phyloP scores from a whole-genome alignment of 164 flowering plant species.

The Aristolochia contorta region DNA sequence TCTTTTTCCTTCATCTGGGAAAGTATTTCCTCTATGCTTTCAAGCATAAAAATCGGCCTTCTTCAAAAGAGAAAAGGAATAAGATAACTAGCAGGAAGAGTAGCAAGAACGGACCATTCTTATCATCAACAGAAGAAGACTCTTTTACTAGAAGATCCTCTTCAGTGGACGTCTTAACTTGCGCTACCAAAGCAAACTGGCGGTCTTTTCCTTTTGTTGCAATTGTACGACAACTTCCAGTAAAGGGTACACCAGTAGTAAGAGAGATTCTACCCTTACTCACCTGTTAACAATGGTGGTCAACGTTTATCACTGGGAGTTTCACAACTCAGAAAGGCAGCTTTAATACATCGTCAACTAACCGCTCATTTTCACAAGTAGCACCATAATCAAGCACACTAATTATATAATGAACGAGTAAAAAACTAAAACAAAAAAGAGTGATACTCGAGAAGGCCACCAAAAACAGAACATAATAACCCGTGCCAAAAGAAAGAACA shows the following conservation, averaged over 20 bases:
- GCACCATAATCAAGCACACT: too few species aligned
- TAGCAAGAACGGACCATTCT: slow-evolving; percentile 19
- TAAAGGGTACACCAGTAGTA: slow-evolving; percentile 6
- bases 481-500: too few species aligned
- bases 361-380: too few species aligned
- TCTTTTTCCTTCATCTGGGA: not conserved
- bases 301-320: too few species aligned
- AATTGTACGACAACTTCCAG: slow-evolving; percentile 4
- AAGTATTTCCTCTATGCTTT: not conserved
- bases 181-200: slow-evolving; percentile 12
- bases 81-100: not conserved
- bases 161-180: slow-evolving; percentile 34
- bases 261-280: slow-evolving; percentile 5
- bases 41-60: not conserved
- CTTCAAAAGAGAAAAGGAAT: not conserved
- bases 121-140: slow-evolving; percentile 18
- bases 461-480: too few species aligned
- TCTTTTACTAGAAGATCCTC: slow-evolving; percentile 38
- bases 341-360: too few species aligned
- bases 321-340: too few species aligned
- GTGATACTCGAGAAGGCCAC: too few species aligned
- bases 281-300: slow-evolving; percentile 3
- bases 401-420: too few species aligned
- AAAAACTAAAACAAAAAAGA: too few species aligned
- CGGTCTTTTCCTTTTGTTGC: slow-evolving; percentile 12